phyloP scores from a whole-genome alignment of 371 early-diverging fungal species.

The Circinella minor region DNA sequence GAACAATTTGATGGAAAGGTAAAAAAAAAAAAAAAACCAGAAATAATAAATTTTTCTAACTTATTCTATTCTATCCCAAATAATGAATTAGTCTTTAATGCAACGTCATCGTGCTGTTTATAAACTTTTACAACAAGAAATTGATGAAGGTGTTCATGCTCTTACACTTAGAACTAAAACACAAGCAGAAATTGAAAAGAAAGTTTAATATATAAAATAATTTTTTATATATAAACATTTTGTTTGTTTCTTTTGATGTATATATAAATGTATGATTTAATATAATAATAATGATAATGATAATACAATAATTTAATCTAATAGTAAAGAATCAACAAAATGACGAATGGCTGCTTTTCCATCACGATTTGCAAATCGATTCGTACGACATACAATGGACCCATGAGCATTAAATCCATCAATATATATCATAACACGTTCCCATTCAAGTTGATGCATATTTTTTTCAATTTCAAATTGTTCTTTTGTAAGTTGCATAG shows the following conservation, averaged over 20 bases:
- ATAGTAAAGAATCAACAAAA: conserved; percentile 24
- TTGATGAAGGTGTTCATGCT: conserved; percentile 64
- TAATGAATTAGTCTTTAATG: conserved; percentile 47
- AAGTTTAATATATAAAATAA: not conserved
- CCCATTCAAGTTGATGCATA: conserved; percentile 55
- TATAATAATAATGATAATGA: not conserved
- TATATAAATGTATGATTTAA: not conserved
- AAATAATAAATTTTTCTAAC: not conserved
- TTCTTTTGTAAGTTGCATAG: not conserved
- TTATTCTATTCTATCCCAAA: too few relatives aligned
- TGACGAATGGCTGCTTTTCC: conserved; percentile 24
- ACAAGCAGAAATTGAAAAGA: conserved; percentile 47
- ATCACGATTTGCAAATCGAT: conserved; percentile 16
- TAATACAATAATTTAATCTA: conserved; percentile 1
- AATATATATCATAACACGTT: conserved; percentile 50
- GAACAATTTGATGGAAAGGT: conserved; percentile 68
- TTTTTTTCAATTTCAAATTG: conserved; percentile 13
- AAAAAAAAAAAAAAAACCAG: conserved; percentile 52
- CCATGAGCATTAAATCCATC: conserved; percentile 60
- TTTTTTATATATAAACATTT: too few relatives aligned
- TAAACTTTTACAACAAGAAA: conserved; percentile 58
- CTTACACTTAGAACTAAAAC: conserved; percentile 68
- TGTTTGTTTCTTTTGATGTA: too few relatives aligned
- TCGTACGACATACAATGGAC: conserved; percentile 51
- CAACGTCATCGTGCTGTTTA: conserved; percentile 76